These are phyloP conservation scores for Strobilomyces dryophilus DNA, from an alignment of 768 basidiomycete species.

Conservation along the genomic window DNA sequence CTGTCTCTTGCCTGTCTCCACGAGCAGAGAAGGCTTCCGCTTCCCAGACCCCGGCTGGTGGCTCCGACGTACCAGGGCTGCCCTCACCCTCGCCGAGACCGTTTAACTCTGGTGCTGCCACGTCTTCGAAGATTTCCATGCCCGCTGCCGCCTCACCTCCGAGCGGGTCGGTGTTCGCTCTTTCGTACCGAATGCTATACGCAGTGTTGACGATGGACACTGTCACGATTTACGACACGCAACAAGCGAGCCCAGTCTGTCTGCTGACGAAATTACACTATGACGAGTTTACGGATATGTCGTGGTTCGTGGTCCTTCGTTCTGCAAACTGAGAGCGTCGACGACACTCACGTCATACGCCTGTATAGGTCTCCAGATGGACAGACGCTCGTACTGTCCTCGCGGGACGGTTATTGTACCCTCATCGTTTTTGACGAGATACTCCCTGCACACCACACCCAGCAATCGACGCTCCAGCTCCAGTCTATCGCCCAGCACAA, in stretches of 20 bases:
- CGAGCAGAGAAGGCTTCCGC: conserved; percentile 16
- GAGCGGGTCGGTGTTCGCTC: conserved; percentile 68
- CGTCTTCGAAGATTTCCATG: conserved; percentile 21
- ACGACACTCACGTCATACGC: conserved; percentile 2
- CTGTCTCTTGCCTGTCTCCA: conserved; percentile 7
- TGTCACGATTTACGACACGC: conserved; percentile 93
- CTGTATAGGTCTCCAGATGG: conserved; percentile 87
- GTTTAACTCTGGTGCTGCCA: conserved; percentile 7
- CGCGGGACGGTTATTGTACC: conserved; percentile 96
- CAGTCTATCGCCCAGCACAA: conserved; percentile 88
- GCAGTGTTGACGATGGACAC: conserved; percentile 97
- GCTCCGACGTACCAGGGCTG: conserved; percentile 5
- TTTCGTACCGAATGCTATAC: conserved; percentile 93
- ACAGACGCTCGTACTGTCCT: conserved; percentile 85
- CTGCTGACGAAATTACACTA: conserved; percentile 93
- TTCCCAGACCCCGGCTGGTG: conserved; percentile 1
- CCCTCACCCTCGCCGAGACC: conserved; percentile 17
- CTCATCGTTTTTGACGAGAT: conserved; percentile 94
- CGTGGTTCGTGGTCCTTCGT: conserved; percentile 61
- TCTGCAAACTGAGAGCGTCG: background rate
- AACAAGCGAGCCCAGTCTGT: conserved; percentile 89
- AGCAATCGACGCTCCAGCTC: conserved; percentile 87
- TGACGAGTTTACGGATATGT: conserved; percentile 95
- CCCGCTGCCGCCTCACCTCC: conserved; percentile 41
- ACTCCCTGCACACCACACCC: conserved; percentile 80